Evolutionary conservation across 192 early-diverging fungal species (phyloP), one percentile per base, ranked within the genome.

Genomic region (Oehlia diaphana): DNA sequence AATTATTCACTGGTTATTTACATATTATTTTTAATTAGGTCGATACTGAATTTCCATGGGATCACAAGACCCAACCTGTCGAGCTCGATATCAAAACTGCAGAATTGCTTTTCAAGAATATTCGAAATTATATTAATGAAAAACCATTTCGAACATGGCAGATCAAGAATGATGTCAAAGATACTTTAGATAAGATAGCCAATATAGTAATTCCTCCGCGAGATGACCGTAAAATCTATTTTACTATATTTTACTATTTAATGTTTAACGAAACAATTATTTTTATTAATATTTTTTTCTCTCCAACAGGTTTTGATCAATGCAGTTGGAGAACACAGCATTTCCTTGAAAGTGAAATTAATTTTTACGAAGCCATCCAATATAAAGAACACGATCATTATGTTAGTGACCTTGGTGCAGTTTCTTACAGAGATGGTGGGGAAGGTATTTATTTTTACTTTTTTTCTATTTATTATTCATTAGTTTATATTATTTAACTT

Each of bases 31-130:
- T 12, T 47, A 2, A 47, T 64, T 63, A 90, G 89, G 83, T 84
- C 4, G 89, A 90, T 67, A 74, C 82, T 1, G 84, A 87, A 31
- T 76, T 78, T 35, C 84, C 85, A 9, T 84, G 86, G 63, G 90
- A 92, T 23, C 92, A 93, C 77, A 72, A 87, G 12, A 81, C 87
- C 3, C 71, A 73, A 23, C 77, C 87, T 3, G 78, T 83, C 2
- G 81, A 86, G 16, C 87, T 93, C 42, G 90, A 90, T 31, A 63
- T 82, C 44, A 80, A 86, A 49, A 88, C 89, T 2, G 91, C 91
- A 4, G 84, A 82, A 31, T 10, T 75, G 37, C 26, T 75, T 37
- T 75, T 63, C 31, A 23, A 58, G 62, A 47, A 50, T 13, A 50
- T 72, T 16, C n/a, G 71, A 53, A 72, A 72, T 72, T 72, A 50